A percentile compares a stretch with the other conserved stretches of the same genome.
Conservation (phyloP, 177 flowering plant species). For the Vitis hybrid region DNA sequence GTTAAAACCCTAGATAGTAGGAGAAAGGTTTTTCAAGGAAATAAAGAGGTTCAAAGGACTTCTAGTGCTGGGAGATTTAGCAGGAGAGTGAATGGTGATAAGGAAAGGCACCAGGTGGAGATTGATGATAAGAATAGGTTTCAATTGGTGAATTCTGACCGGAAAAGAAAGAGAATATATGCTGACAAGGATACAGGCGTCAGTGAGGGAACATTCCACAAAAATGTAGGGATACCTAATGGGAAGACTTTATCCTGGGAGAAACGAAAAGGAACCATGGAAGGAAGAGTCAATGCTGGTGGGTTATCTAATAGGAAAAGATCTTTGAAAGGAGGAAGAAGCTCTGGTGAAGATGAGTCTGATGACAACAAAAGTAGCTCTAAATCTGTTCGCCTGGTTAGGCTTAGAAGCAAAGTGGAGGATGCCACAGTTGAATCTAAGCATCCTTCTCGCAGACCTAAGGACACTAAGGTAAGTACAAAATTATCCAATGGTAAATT, state of each 20-base stretch:
- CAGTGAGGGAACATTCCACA: constrained; percentile 9
- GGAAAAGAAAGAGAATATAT: constrained; percentile 44
- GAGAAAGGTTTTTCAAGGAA: constrained; percentile 8
- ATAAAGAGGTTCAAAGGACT: neutral
- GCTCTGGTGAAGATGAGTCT: constrained; percentile 4
- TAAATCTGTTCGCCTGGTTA: constrained; percentile 18
- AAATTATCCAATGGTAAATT: constrained; percentile 7
- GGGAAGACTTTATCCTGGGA: constrained; percentile 18
- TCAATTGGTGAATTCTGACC: constrained; percentile 10
- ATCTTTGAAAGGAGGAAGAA: constrained; percentile 4
- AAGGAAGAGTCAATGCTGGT: constrained; percentile 9
- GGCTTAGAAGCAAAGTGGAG: constrained; percentile 16
- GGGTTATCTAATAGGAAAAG: constrained; percentile 2
- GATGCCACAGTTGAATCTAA: constrained; percentile 4
- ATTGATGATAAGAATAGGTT: constrained; percentile 7
- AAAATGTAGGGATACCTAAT: neutral
- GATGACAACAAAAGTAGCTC: constrained; percentile 1
- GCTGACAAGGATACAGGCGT: constrained; percentile 17
- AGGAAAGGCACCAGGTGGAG: constrained; percentile 10
- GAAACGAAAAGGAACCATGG: constrained; percentile 9
- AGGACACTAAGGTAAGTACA: neutral
- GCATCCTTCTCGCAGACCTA: constrained; percentile 1
- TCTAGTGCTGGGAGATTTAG: neutral
- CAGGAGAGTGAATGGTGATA: constrained; percentile 8
- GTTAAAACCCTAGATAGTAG: neutral